These are phyloP conservation scores for Geopyxis carbonaria DNA, from an alignment of 495 filamentous ascomycete species.

Conservation along the genomic window DNA sequence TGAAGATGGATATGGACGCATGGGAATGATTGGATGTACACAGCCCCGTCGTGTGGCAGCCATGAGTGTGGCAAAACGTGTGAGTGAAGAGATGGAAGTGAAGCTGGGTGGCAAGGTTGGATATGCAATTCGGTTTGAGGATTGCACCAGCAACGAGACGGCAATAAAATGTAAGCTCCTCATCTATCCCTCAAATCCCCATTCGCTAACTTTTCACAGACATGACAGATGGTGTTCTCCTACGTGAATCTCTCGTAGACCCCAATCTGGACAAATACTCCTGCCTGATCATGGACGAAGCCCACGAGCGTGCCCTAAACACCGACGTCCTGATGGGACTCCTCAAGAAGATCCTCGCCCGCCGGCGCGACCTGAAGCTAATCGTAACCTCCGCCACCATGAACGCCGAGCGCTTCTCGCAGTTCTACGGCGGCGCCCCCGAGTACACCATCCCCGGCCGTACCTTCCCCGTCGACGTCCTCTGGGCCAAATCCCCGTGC, in stretches of 20 bases:
- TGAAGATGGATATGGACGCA: conserved; percentile 75
- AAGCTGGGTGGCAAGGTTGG: conserved; percentile 74
- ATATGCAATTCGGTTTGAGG: conserved; percentile 97
- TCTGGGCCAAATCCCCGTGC: conserved; percentile 86
- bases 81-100: conserved; percentile 99
- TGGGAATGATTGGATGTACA: conserved; percentile 91
- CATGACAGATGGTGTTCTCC: conserved; percentile 95
- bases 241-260: conserved; percentile 84
- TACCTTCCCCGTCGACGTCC: conserved; percentile 93
- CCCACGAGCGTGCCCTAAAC: conserved; percentile 90
- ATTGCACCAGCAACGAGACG: conserved; percentile 89
- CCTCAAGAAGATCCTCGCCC: conserved; percentile 86
- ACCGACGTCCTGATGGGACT: conserved; percentile 96
- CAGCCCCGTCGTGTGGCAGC: conserved; percentile 94
- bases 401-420: conserved; percentile 91
- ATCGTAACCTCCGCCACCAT: conserved; percentile 98
- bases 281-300: conserved; percentile 99
- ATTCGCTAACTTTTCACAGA: conserved; percentile 31
- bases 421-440: conserved; percentile 94
- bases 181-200: conserved; percentile 8
- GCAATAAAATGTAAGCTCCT: conserved; percentile 60
- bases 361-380: conserved; percentile 79
- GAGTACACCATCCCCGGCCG: conserved; percentile 94
- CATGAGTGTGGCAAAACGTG: conserved; percentile 94
- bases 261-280: conserved; percentile 91